Evolutionary conservation across 2,329 filamentous ascomycete species (phyloP).

Genomic region (Pseudodiploospora longispora): DNA sequence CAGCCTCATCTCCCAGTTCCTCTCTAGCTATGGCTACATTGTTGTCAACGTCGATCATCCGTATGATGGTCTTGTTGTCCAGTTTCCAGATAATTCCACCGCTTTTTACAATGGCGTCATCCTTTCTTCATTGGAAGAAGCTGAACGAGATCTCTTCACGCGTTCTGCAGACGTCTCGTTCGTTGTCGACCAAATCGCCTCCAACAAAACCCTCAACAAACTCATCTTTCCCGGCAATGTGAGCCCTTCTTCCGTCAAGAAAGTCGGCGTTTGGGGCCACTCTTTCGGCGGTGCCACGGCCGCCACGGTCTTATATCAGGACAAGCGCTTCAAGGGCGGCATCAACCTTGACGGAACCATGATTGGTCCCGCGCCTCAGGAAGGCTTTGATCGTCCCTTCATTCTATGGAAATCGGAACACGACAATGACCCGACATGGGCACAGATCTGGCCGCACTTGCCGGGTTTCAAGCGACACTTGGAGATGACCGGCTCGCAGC

Average conservation of each 20-base stretch:
- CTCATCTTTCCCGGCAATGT: slow-evolving; percentile 1
- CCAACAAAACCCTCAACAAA: slow-evolving; percentile 3
- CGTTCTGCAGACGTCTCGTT: slow-evolving; percentile 1
- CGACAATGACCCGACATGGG: not conserved
- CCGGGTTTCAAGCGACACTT: slow-evolving; percentile 1
- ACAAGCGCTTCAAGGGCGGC: slow-evolving; percentile 5
- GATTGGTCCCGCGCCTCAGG: slow-evolving; percentile 2
- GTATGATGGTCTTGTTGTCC: not conserved
- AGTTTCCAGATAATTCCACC: slow-evolving; percentile 1
- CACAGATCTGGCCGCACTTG: not conserved
- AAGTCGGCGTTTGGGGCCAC: slow-evolving; percentile 6
- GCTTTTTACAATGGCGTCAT: not conserved
- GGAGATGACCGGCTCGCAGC: not conserved
- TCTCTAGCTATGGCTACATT: slow-evolving; percentile 4
- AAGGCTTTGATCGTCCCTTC: slow-evolving; percentile 1
- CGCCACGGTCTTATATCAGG: not conserved
- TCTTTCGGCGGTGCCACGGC: slow-evolving; percentile 7
- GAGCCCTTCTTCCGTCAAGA: not conserved
- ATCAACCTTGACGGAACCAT: slow-evolving; percentile 6
- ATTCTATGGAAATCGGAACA: not conserved
- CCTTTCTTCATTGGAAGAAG: not conserved
- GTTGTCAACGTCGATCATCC: slow-evolving; percentile 2
- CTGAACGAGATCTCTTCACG: not conserved
- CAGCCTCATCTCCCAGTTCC: slow-evolving; percentile 3
- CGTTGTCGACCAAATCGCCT: slow-evolving; percentile 3